Evolutionary conservation across 1,284 basidiomycete genomes (phyloP), one percentile per base, ranked within the genome.

Genomic region (Malassezia obtusa): DNA sequence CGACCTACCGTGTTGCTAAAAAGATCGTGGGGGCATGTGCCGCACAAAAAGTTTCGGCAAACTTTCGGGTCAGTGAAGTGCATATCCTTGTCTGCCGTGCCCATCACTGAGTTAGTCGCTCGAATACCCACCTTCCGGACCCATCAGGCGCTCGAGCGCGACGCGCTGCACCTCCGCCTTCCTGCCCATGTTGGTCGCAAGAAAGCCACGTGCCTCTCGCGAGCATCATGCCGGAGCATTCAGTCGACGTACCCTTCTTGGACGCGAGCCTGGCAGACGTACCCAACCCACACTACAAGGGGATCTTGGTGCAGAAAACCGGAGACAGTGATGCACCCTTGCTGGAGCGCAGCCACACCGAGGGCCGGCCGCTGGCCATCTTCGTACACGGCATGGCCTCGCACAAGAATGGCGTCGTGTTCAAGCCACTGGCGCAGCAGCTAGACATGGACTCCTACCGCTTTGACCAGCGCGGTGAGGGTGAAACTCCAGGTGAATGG

Each of bases 31-130:
- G 94, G 90, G 75, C 94, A 99, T 19, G 88, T 91, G 49, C 94
- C 94, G 68, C 94, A 98, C 25, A 98, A 79, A 78, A 90, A 98
- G 78, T 98, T 95, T 70, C 88, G 82, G 81, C 94, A 98, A n/a
- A 98, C 94, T 80, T 96, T 96, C 67, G 90, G 88, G 76, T 94
- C 89, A 55, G 85, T 87, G 85, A 94, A 96, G 58, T 86, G 84
- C 59, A 96, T 79, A 77, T 95, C 64, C 32, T 63, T 61, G 9
- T 64, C 62, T 2, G 66, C 60, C 30, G 62, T 60, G 24, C 71
- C 71, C 68, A 73, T 69, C 26, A 69, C 71, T 69, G 22, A 7
- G 26, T 45, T 17, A 45, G 14, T 15, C 7, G 12, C 0, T 3
- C 14, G 8, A 12, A 40, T 24, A 55, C 59, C 15, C 43, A 65